Evolutionary conservation across 371 early-diverging fungal genomes (phyloP).

Genomic region (Gilbertella persicaria): DNA sequence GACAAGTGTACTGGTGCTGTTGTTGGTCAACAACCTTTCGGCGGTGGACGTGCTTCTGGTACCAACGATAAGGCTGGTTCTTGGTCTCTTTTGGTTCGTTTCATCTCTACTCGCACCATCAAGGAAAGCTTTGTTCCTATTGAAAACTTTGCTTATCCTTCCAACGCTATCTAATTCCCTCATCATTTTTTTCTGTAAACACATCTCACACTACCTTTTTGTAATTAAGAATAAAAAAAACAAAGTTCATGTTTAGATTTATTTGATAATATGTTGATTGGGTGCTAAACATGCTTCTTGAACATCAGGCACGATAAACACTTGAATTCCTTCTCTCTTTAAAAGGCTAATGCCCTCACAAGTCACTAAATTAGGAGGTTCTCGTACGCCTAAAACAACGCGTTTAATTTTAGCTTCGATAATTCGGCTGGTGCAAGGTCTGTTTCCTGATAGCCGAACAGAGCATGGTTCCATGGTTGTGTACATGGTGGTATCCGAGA

Average conservation of each 20-base stretch:
- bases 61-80: constrained; percentile 98
- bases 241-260: constrained; percentile 3
- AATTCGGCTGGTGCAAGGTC: constrained; percentile 68
- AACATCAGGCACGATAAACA: constrained; percentile 64
- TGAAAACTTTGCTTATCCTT: constrained; percentile 79
- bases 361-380: constrained; percentile 83
- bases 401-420: constrained; percentile 69
- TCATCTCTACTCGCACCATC: constrained; percentile 93
- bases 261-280: constrained; percentile 60
- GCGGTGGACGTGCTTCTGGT: constrained; percentile 93
- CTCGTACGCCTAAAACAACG: constrained; percentile 87
- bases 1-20: constrained; percentile 98
- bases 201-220: background rate
- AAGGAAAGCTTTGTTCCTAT: constrained; percentile 95
- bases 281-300: constrained; percentile 75
- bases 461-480: constrained; percentile 95
- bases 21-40: constrained; percentile 98
- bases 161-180: constrained; percentile 64
- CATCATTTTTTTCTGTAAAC: background rate
- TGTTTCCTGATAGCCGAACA: constrained; percentile 74
- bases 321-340: constrained; percentile 63
- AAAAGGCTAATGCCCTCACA: constrained; percentile 70
- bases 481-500: constrained; percentile 64
- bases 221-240: background rate
- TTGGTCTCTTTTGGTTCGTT: constrained; percentile 65